Evolutionary conservation across 2,329 filamentous ascomycete genomes (phyloP).

Genomic region (Teratosphaeriaceae sp.): DNA sequence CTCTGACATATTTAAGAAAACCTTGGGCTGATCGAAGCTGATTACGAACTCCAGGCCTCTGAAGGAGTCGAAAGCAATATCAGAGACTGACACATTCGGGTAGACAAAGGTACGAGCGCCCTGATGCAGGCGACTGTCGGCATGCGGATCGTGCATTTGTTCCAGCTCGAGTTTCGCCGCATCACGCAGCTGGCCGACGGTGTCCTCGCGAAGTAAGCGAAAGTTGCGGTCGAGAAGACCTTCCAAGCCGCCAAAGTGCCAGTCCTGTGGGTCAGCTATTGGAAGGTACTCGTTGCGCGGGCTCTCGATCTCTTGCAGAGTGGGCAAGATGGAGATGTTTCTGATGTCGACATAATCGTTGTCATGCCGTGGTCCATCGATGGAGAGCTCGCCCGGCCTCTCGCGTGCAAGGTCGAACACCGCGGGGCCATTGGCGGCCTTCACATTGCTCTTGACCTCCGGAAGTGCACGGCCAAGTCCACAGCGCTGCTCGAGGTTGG

Average conservation of each 20-base stretch:
- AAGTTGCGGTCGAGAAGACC: slow-evolving; percentile 52
- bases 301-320: slow-evolving; percentile 41
- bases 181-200: slow-evolving; percentile 44
- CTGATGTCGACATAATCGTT: slow-evolving; percentile 45
- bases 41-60: slow-evolving; percentile 42
- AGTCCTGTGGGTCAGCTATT: slow-evolving; percentile 29
- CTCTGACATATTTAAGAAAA: slow-evolving; percentile 14
- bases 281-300: slow-evolving; percentile 39
- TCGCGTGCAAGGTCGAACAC: slow-evolving; percentile 11
- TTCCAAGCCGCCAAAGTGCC: slow-evolving; percentile 38
- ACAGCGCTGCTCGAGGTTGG: slow-evolving; percentile 4
- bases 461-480: slow-evolving; percentile 7
- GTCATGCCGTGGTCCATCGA: slow-evolving; percentile 38
- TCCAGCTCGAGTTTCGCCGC: slow-evolving; percentile 39
- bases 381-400: slow-evolving; percentile 28
- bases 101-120: slow-evolving; percentile 33
- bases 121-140: slow-evolving; percentile 4
- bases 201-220: slow-evolving; percentile 36
- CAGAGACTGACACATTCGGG: slow-evolving; percentile 26
- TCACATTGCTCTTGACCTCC: not conserved
- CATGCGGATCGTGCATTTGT: slow-evolving; percentile 26
- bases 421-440: not conserved
- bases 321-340: slow-evolving; percentile 46
- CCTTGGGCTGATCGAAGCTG: slow-evolving; percentile 41
- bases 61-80: slow-evolving; percentile 31